Evolutionary conservation across 179 eudicot genomes (phyloP).

Genomic region (Beta corolliflora): DNA sequence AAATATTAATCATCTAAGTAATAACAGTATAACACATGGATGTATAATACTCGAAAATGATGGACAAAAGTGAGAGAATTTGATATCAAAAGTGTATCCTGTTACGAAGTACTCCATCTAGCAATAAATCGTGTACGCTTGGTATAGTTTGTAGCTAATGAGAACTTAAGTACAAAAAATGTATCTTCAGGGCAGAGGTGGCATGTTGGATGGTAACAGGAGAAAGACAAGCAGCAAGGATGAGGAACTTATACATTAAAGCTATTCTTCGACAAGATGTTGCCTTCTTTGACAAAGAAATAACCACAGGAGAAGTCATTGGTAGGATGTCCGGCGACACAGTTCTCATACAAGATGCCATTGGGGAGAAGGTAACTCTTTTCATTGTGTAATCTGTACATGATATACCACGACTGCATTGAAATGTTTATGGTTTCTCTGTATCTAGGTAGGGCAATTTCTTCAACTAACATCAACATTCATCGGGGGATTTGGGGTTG

Average conservation of each 20-base stretch:
- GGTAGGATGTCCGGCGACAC: constrained; percentile 64
- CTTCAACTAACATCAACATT: constrained; percentile 55
- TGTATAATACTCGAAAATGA: too few species aligned
- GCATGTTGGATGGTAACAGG: constrained; percentile 74
- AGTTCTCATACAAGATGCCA: constrained; percentile 66
- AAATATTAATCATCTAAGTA: too few species aligned
- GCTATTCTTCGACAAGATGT: constrained; percentile 63
- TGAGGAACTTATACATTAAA: constrained; percentile 59
- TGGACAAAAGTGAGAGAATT: too few species aligned
- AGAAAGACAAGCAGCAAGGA: constrained; percentile 67
- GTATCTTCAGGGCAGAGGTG: constrained; percentile 43
- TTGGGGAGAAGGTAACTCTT: constrained; percentile 64
- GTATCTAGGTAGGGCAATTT: constrained; percentile 68
- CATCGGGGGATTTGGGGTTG: constrained; percentile 66
- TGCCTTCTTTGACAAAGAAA: constrained; percentile 64
- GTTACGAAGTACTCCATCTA: too few species aligned
- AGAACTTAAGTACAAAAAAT: neutral
- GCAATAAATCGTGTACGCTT: too few species aligned
- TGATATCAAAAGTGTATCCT: too few species aligned
- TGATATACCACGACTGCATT: neutral
- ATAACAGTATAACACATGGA: too few species aligned
- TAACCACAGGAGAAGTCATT: constrained; percentile 56
- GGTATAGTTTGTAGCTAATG: neutral
- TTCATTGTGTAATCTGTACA: too few species aligned
- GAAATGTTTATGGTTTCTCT: neutral